These are phyloP conservation scores for Wickerhamomyces hampshirensis DNA, from an alignment of 805 yeast genomes.

Conservation along the genomic window DNA sequence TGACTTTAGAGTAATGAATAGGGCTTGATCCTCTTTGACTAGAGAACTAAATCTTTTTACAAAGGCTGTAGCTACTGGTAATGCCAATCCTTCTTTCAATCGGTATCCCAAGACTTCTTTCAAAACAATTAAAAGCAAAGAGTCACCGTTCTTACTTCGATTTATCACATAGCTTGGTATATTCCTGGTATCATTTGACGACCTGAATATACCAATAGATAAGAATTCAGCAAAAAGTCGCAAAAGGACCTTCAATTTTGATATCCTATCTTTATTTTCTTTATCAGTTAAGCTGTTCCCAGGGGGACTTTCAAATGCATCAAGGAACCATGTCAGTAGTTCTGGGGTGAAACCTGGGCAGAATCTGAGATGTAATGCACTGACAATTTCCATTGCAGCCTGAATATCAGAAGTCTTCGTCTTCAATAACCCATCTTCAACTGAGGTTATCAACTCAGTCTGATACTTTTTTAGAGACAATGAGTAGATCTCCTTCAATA, in stretches of 20 bases:
- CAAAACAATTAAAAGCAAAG: constrained; percentile 39
- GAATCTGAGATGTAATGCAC: constrained; percentile 78
- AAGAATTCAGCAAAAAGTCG: constrained; percentile 55
- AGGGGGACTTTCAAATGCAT: constrained; percentile 33
- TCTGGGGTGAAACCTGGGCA: constrained; percentile 44
- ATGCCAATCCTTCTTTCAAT: constrained; percentile 29
- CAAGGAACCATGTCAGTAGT: constrained; percentile 38
- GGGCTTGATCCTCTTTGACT: constrained; percentile 26
- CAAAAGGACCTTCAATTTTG: constrained; percentile 42
- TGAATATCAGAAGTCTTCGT: constrained; percentile 50
- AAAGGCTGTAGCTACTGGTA: constrained; percentile 41
- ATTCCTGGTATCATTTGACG: constrained; percentile 36
- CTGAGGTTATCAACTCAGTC: constrained; percentile 59
- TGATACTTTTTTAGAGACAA: constrained; percentile 70
- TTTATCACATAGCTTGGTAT: constrained; percentile 41
- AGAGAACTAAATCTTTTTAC: constrained; percentile 40
- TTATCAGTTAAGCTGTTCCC: constrained; percentile 28
- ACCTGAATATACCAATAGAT: constrained; percentile 50
- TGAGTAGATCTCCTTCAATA: constrained; percentile 57
- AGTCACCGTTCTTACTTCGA: constrained; percentile 30
- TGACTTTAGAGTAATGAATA: constrained; percentile 30
- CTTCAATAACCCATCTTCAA: constrained; percentile 56
- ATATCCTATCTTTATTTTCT: constrained; percentile 37
- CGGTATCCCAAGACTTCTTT: constrained; percentile 41
- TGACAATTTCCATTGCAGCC: constrained; percentile 62